phyloP scores from a whole-genome alignment of 2,329 filamentous ascomycete species.

The Pyrenophora tritici-repentis region DNA sequence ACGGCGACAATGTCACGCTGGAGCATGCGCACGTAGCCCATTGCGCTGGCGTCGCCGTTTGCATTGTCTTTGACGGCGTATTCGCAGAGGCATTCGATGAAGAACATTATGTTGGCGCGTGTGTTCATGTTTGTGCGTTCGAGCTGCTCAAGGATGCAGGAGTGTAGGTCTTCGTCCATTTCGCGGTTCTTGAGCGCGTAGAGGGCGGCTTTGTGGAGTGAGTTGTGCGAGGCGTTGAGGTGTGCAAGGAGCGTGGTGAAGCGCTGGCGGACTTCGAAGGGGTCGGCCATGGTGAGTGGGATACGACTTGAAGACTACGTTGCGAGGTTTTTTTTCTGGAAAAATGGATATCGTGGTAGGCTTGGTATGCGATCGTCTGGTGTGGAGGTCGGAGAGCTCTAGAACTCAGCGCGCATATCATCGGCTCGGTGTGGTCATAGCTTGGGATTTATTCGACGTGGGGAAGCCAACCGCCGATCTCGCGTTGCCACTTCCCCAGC shows the following conservation, averaged over 20 bases:
- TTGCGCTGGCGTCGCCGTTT: slow-evolving; percentile 66
- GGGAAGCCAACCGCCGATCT: slow-evolving; percentile 20
- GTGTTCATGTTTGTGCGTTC: slow-evolving; percentile 97
- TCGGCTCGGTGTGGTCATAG: slow-evolving; percentile 27
- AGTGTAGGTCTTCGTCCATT: slow-evolving; percentile 96
- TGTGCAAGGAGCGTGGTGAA: slow-evolving; percentile 90
- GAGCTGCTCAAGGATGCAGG: slow-evolving; percentile 94
- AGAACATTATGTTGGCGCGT: slow-evolving; percentile 98
- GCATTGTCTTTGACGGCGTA: slow-evolving; percentile 77
- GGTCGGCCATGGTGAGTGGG: slow-evolving; percentile 68
- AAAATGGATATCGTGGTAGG: neutral
- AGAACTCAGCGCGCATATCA: slow-evolving; percentile 21
- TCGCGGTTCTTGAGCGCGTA: slow-evolving; percentile 94
- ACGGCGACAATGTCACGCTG: slow-evolving; percentile 89
- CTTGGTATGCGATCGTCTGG: neutral
- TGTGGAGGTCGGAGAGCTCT: slow-evolving; percentile 10
- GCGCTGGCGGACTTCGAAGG: slow-evolving; percentile 97
- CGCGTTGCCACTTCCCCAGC: slow-evolving; percentile 13
- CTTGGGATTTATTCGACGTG: slow-evolving; percentile 17
- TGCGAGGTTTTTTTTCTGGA: neutral
- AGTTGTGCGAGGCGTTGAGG: slow-evolving; percentile 86
- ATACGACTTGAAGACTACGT: neutral
- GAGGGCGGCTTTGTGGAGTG: slow-evolving; percentile 88
- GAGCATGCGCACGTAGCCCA: slow-evolving; percentile 90
- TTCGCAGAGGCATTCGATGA: slow-evolving; percentile 93